Evolutionary conservation across 208 protist genomes (phyloP).

Genomic region (Wallacemonas rigidus): DNA sequence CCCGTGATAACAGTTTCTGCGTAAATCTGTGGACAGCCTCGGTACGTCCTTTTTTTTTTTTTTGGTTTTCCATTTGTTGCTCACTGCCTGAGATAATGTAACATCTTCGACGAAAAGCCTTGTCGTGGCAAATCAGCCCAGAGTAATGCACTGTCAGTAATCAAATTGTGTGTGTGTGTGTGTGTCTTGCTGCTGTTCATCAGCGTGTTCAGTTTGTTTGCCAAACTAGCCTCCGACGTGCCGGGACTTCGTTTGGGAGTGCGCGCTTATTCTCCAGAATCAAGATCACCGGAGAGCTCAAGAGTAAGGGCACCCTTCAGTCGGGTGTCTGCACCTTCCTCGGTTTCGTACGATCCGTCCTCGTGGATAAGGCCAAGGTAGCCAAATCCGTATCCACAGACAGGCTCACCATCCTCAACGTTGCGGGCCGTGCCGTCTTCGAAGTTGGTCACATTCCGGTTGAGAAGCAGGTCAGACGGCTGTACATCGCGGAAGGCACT

Average conservation of each 20-base stretch:
- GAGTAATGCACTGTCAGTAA: too few relatives aligned
- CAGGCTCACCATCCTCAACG: conserved; percentile 29
- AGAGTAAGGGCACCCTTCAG: conserved; percentile 61
- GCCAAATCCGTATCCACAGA: conserved; percentile 81
- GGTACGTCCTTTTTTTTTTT: too few relatives aligned
- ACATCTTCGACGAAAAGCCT: too few relatives aligned
- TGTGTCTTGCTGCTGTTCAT: too few relatives aligned
- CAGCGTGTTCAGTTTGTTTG: background rate
- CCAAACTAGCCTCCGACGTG: background rate
- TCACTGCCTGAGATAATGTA: too few relatives aligned
- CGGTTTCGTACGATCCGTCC: conserved; percentile 74
- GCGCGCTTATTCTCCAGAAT: conserved; percentile 22
- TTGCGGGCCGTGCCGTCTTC: background rate
- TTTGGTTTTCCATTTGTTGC: too few relatives aligned
- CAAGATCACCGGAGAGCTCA: conserved; percentile 42
- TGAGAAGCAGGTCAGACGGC: conserved; percentile 63
- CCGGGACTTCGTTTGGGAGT: background rate
- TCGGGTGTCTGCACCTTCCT: conserved; percentile 57
- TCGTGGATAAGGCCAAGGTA: conserved; percentile 78
- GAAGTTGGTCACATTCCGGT: conserved; percentile 15
- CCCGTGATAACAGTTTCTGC: too few relatives aligned
- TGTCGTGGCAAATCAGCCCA: too few relatives aligned
- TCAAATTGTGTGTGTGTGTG: too few relatives aligned
- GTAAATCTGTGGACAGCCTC: too few relatives aligned
- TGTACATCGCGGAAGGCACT: background rate